Base-by-base conservation (phyloP, 441 rosid genomes). In the Erodium trifolium region DNA sequence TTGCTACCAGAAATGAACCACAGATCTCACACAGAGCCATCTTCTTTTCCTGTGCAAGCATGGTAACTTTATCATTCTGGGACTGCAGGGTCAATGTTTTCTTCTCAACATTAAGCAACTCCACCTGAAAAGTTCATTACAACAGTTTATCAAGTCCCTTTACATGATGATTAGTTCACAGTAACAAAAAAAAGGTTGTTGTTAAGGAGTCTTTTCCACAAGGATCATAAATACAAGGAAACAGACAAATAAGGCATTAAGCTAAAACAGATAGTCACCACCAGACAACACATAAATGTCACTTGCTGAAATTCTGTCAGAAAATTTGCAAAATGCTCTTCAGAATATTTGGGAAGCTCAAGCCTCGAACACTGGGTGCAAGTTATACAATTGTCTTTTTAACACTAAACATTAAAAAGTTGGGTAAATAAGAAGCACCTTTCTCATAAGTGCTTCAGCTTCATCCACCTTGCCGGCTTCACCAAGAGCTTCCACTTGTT, bases 401-500 rank as follows among this genome's bases (percentile, higher is more conserved):
- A 49, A 49, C 16, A 49, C 14, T 49, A 4, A 7, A 29, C 47
- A 41, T 41, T 31, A 41, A 31, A 23, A 49, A 9, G 4, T 63
- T 0, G 16, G 23, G 51, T 35, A 13, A 37, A 39, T 68, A 55
- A 71, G 59, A 13, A 67, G 23, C 75, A 90, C 99, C 98, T 92
- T 94, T 82, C 90, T 92, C 99, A 94, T 94, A 12, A 94, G 88
- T 37, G 97, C 97, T 85, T 94, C 96, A 77, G 99, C 99, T 85
- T 94, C 96, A 73, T 92, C 99, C 71, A 94, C 98, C 83, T 92
- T 92, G 62, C 98, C 99, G 75, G 87, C 90, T 84, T 90, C 99
- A 66, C 99, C 99, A 67, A 94, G 96, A 57, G 89, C 81, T 73
- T 94, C 99, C 74, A 92, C 99, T 82, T 92, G 99, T 79, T 83